Conservation (phyloP, 129 eudicot species). For the Ambrosia artemisiifolia region DNA sequence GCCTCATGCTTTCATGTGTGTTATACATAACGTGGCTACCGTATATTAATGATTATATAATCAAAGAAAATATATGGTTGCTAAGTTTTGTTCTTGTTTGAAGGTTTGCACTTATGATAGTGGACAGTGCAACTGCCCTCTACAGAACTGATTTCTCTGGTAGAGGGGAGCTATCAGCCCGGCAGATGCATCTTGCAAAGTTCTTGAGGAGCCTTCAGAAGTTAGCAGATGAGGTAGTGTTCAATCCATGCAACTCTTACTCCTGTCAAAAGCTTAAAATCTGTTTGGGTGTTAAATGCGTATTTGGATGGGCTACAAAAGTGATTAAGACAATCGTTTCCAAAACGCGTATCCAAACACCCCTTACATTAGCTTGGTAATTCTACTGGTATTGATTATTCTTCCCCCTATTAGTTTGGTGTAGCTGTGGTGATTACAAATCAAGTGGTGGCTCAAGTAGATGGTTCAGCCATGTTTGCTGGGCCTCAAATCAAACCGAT, state of each 20-base stretch:
- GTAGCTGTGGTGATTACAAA: conserved; percentile 93
- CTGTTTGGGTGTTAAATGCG: background rate
- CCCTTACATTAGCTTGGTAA: background rate
- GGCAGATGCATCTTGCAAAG: conserved; percentile 98
- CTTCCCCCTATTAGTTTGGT: conserved; percentile 89
- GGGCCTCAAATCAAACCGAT: conserved; percentile 96
- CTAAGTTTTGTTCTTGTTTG: conserved; percentile 18
- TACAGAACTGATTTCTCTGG: conserved; percentile 96
- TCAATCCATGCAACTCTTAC: too few relatives aligned
- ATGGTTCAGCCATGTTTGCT: conserved; percentile 87
- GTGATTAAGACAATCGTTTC: background rate
- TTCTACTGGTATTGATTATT: too few relatives aligned
- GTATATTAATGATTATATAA: background rate
- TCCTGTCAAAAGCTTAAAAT: too few relatives aligned
- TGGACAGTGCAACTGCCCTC: conserved; percentile 96
- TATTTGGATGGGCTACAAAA: background rate
- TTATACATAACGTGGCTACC: background rate
- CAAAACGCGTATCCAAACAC: background rate
- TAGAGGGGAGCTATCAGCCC: conserved; percentile 92
- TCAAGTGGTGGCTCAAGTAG: conserved; percentile 98
- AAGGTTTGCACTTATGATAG: conserved; percentile 93
- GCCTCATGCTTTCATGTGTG: too few relatives aligned
- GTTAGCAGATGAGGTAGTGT: conserved; percentile 82
- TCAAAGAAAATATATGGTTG: too few relatives aligned
- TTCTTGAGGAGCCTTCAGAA: conserved; percentile 95